Base-by-base conservation (phyloP, 1,284 basidiomycete genomes). In the Fomitopsis betulina region DNA sequence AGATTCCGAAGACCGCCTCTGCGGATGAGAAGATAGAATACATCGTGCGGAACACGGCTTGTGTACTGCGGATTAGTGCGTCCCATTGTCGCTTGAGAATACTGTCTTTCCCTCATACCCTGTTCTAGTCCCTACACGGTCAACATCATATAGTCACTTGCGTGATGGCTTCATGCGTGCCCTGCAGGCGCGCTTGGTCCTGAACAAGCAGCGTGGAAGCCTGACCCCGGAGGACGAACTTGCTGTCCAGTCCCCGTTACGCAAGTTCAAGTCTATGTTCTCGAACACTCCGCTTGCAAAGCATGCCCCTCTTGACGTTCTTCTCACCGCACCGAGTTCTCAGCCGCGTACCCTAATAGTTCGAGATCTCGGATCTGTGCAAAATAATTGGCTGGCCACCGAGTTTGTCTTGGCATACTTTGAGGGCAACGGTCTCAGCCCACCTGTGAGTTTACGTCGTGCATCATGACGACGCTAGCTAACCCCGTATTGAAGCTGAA, bases 81-180 rank as follows among this genome's bases (percentile, higher is more conserved):
- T 47, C 1, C 17, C 25, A 8, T 30, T n/a, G 52, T 55, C 38
- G 30, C 19, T 40, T 13, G 12, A 6, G 23, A 27, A 10, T 21
- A 52, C 21, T 39, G 54, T 1, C 53, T 42, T 15, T 35, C 25
- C n/a, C 39, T 42, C 42, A 27, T 43, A 19, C 37, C 37, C 13
- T 52, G 55, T 7, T 39, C 9, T 55, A 93, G 93, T 94, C 15
- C 93, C 93, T 1, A 90, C 89, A 0, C 83, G 93, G 15, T 80
- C 80, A 33, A 96, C 93, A 0, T 89, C 87, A 7, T 93, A 88
- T 68, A 80, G 83, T 19, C 94, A 96, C 67, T 76, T 96, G 19
- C 83, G 94, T 23, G 93, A 96, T 67, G 94, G 89, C 1, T 94
- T 95, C 67, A 79, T 91, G 68, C 84, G 94, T 37, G 81, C 93